Percentiles rank a stretch among this genome's conserved stretches.
Conservation (phyloP, 192 early-diverging fungal genomes). For the Piromyces finnis region DNA sequence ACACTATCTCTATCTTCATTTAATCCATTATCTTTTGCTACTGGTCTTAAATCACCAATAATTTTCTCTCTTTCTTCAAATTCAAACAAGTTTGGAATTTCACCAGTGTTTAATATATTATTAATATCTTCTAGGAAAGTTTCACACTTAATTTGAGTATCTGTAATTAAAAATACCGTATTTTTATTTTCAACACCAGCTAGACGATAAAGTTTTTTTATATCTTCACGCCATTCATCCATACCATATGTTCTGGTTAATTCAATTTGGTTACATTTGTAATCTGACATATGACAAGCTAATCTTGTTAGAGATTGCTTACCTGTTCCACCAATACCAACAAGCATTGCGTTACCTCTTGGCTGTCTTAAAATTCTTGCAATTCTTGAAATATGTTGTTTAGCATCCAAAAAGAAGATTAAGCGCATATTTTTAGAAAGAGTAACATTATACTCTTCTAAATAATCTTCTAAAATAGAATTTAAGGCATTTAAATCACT, state of each 20-base stretch:
- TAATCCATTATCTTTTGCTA: constrained; percentile 29
- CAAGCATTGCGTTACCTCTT: constrained; percentile 33
- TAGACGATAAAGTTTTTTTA: constrained; percentile 28
- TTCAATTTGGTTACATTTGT: constrained; percentile 34
- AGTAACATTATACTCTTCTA: constrained; percentile 47
- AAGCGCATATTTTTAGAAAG: constrained; percentile 30
- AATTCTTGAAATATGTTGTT: constrained; percentile 35
- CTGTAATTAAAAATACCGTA: constrained; percentile 35
- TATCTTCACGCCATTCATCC: constrained; percentile 33
- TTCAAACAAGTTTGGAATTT: constrained; percentile 39
- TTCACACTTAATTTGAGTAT: constrained; percentile 41
- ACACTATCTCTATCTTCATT: constrained; percentile 34
- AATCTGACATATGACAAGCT: constrained; percentile 41
- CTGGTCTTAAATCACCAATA: neutral
- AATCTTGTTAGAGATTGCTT: constrained; percentile 36
- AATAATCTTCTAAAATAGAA: constrained; percentile 31
- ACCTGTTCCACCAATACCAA: constrained; percentile 37
- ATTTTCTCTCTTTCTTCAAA: constrained; percentile 30
- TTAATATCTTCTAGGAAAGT: constrained; percentile 39
- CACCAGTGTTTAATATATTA: constrained; percentile 36
- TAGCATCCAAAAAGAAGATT: constrained; percentile 42
- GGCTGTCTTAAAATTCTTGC: constrained; percentile 34
- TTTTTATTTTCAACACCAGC: constrained; percentile 42
- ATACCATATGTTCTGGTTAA: constrained; percentile 32
- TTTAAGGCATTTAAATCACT: constrained; percentile 33